Evolutionary conservation across 2,329 filamentous ascomycete genomes (phyloP), one percentile per base, ranked within the genome.

Genomic region (Ophiostoma triangulosporum): DNA sequence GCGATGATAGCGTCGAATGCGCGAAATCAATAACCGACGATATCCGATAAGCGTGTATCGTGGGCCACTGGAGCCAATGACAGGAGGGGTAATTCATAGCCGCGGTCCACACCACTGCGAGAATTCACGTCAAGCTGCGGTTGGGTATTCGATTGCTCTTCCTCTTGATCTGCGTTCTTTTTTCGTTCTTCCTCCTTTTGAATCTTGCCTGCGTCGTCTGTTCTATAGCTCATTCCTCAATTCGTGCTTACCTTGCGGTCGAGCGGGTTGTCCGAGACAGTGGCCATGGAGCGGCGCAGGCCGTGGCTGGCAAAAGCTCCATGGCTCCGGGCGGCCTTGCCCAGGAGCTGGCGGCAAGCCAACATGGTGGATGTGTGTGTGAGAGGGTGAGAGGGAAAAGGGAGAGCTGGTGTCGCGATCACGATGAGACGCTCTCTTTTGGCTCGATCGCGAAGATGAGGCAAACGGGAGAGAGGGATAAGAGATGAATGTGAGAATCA

Each of bases 201-300:
- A 14, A 27, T 38, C 22, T 31, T 24, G 14, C 11, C 31, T 48
- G 35, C 46, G 46, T 27, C 22, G 36, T 11, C 20, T 43, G 3
- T 24, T 17, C 14, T 11, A 5, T 17, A 22, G 24, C 20, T 7
- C 8, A 11, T 38, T 6, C 7, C 15, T 24, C 6, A 17, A 11
- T 14, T 7, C n/a, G 4, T 11, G 61, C 73, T 61, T 67, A 79
- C 93, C 85, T 96, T 95, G 75, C 83, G 83, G 75, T 90, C 87
- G 62, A 98, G 83, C 64, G 88, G 81, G 67, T 82, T 83, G 73
- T 95, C 88, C 64, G 81, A 78, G 66, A 89, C 85, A 63, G 90
- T 94, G 60, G 91, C 91, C 76, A 96, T 83, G 69, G 69, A 69
- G 63, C 82, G 76, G 63, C 82, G 78, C 64, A 82, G 69, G 67